Evolutionary conservation across 2,329 filamentous ascomycete species (phyloP).

Genomic region (Fusarium globosum): DNA sequence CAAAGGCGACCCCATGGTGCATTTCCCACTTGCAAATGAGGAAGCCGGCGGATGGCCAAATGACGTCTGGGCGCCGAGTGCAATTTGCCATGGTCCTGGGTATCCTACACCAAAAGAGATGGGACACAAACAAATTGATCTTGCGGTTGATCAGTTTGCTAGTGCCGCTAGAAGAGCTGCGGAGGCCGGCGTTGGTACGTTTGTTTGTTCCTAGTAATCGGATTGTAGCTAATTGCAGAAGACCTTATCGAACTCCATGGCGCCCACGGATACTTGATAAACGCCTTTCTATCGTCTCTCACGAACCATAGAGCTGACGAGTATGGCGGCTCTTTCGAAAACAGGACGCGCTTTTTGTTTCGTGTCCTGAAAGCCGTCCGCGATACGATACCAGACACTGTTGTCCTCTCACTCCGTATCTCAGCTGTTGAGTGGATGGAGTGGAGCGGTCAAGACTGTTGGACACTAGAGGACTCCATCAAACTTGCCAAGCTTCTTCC

Average conservation of each 20-base stretch:
- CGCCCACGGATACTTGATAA: neutral
- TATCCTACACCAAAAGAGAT: neutral
- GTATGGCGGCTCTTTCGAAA: conserved; percentile 74
- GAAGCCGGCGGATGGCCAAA: neutral
- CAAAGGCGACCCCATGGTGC: neutral
- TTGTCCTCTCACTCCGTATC: conserved; percentile 68
- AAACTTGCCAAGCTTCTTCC: conserved; percentile 65
- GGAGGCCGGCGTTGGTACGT: neutral
- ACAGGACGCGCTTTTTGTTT: conserved; percentile 67
- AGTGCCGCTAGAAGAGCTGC: neutral
- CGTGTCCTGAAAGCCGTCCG: conserved; percentile 65
- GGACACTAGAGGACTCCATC: conserved; percentile 71
- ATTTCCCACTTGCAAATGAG: neutral
- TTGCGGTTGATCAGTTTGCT: neutral
- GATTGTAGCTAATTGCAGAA: fast-evolving
- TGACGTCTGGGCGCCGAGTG: neutral
- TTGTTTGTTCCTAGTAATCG: fast-evolving
- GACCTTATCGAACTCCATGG: conserved; percentile 9
- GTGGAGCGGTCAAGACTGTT: conserved; percentile 58
- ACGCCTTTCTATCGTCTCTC: neutral
- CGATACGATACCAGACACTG: conserved; percentile 62
- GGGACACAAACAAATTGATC: fast-evolving
- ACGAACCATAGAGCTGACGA: conserved; percentile 62
- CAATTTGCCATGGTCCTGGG: neutral
- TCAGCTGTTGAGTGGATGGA: conserved; percentile 72